Conservation (phyloP, 2,329 filamentous ascomycete genomes). For the Fusarium falciforme region DNA sequence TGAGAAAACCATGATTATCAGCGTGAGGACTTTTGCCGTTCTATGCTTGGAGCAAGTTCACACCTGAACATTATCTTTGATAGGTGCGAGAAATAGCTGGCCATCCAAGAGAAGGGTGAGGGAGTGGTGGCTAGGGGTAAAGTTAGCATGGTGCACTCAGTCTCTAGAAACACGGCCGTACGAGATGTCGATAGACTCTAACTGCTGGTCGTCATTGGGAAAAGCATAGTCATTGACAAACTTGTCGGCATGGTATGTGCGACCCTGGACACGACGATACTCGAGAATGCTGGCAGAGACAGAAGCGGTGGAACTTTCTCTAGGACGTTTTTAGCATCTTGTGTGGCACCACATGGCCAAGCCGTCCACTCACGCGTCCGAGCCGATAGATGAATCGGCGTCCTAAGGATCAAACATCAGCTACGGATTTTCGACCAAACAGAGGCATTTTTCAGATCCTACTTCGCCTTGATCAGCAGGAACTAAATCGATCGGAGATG, state of each 20-base stretch:
- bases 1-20: background rate
- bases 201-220: slow-evolving; percentile 4
- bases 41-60: background rate
- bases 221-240: slow-evolving; percentile 5
- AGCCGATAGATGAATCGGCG: background rate
- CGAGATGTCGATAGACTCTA: slow-evolving; percentile 23
- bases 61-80: slow-evolving; percentile 11
- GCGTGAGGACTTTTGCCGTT: background rate
- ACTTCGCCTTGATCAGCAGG: background rate
- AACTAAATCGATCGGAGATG: background rate
- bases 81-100: slow-evolving; percentile 12
- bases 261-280: slow-evolving; percentile 22
- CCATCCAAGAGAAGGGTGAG: slow-evolving; percentile 10
- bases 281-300: slow-evolving; percentile 13
- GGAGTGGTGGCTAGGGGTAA: slow-evolving; percentile 14
- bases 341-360: background rate
- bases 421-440: background rate
- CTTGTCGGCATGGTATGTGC: slow-evolving; percentile 3
- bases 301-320: slow-evolving; percentile 8
- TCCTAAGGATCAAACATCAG: background rate
- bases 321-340: background rate
- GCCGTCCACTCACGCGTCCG: background rate
- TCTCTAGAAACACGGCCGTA: background rate
- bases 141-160: background rate
- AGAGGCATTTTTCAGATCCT: background rate